phyloP scores from a whole-genome alignment of 2,329 filamentous ascomycete genomes.

The Lecanicillium sp. region DNA sequence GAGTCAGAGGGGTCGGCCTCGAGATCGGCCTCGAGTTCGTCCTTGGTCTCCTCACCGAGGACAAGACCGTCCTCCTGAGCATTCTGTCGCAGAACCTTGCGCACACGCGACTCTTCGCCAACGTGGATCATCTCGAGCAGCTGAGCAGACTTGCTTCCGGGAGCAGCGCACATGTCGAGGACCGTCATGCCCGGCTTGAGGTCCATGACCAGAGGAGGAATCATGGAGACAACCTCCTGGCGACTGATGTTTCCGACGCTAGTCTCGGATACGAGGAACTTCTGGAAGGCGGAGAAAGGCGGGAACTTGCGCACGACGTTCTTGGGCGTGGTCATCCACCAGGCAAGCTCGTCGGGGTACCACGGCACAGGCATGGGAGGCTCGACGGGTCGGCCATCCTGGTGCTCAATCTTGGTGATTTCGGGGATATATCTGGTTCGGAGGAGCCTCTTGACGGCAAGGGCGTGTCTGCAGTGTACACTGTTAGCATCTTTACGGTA shows the following conservation, averaged over 20 bases:
- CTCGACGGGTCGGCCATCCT: conserved; percentile 75
- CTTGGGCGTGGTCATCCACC: conserved; percentile 98
- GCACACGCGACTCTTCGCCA: conserved; percentile 83
- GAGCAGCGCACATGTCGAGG: conserved; percentile 91
- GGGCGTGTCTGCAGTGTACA: conserved; percentile 61
- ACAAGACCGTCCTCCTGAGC: conserved; percentile 55
- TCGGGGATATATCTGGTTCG: conserved; percentile 85
- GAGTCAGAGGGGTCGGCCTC: conserved; percentile 61
- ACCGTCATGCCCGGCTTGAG: conserved; percentile 87
- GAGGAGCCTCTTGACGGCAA: conserved; percentile 82
- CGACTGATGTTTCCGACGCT: conserved; percentile 95
- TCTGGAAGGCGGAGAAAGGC: conserved; percentile 92
- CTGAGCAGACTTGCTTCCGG: conserved; percentile 94
- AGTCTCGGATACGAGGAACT: conserved; percentile 95
- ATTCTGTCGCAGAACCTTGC: conserved; percentile 60
- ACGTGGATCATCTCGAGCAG: conserved; percentile 89
- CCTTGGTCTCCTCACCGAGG: conserved; percentile 40
- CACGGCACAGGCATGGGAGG: conserved; percentile 77
- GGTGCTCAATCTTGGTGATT: conserved; percentile 75
- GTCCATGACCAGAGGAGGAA: conserved; percentile 89
- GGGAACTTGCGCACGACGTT: conserved; percentile 89
- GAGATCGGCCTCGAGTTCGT: conserved; percentile 45
- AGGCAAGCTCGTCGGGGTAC: conserved; percentile 93
- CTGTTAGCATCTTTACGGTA: background rate
- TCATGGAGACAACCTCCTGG: conserved; percentile 98